Conservation (phyloP, 192 early-diverging fungal genomes). For the Coemansia interrupta region DNA sequence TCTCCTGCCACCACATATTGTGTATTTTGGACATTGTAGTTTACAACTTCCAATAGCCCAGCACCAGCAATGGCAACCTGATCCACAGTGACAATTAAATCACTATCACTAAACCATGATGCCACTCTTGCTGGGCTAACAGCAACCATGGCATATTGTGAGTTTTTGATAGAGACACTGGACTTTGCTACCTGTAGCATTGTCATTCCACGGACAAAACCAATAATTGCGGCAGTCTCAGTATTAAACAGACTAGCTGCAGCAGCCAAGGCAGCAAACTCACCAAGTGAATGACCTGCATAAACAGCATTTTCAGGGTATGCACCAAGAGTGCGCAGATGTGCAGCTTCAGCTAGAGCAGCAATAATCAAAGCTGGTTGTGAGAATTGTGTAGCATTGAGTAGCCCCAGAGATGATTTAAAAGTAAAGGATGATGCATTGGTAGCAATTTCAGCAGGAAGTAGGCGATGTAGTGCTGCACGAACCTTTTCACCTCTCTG, state of each 20-base stretch:
- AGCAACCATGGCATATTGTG: slow-evolving; percentile 86
- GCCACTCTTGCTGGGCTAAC: slow-evolving; percentile 86
- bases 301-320: slow-evolving; percentile 75
- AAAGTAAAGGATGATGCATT: slow-evolving; percentile 70
- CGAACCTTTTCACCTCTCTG: slow-evolving; percentile 78
- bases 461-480: slow-evolving; percentile 72
- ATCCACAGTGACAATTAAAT: slow-evolving; percentile 63
- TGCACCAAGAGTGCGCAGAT: slow-evolving; percentile 77
- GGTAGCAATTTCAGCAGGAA: slow-evolving; percentile 61
- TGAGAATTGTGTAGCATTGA: slow-evolving; percentile 93
- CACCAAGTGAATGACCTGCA: slow-evolving; percentile 93
- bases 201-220: slow-evolving; percentile 93
- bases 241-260: slow-evolving; percentile 77
- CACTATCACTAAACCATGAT: slow-evolving; percentile 70
- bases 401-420: slow-evolving; percentile 73
- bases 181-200: slow-evolving; percentile 89
- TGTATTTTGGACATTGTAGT: slow-evolving; percentile 90
- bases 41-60: slow-evolving; percentile 88
- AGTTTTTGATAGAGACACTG: slow-evolving; percentile 68
- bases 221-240: slow-evolving; percentile 79
- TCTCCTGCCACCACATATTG: slow-evolving; percentile 93
- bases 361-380: slow-evolving; percentile 87
- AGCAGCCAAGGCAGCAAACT: slow-evolving; percentile 84
- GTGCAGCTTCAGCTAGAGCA: slow-evolving; percentile 84
- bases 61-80: slow-evolving; percentile 57